These are phyloP conservation scores for Austroboletus rostrupii DNA, from an alignment of 1,284 basidiomycete species.

Conservation along the genomic window DNA sequence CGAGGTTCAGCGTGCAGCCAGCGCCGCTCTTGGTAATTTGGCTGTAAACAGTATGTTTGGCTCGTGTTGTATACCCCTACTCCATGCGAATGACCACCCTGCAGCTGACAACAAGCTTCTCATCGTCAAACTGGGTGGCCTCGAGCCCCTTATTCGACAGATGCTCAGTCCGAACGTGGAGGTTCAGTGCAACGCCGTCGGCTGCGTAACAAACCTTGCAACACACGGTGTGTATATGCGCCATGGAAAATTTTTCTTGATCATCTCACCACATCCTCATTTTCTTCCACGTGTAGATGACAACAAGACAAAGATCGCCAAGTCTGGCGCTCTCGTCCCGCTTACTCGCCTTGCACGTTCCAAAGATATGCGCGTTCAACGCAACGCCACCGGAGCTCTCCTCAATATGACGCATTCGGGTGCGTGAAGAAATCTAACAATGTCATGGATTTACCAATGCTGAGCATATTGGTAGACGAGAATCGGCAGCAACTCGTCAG, in stretches of 20 bases:
- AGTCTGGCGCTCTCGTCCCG: conserved; percentile 96
- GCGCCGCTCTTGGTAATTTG: conserved; percentile 96
- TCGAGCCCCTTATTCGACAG: conserved; percentile 97
- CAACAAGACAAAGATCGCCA: conserved; percentile 99
- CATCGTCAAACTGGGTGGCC: conserved; percentile 96
- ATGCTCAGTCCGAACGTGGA: conserved; percentile 99
- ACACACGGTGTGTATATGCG: conserved; percentile 76
- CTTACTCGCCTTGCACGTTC: conserved; percentile 94
- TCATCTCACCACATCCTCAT: conserved; percentile 5
- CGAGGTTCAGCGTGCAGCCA: conserved; percentile 97
- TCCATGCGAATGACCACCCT: conserved; percentile 19
- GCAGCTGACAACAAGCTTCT: conserved; percentile 98
- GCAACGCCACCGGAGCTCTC: conserved; percentile 96
- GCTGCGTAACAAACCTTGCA: conserved; percentile 98
- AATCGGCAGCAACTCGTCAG: conserved; percentile 98
- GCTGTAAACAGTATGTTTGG: conserved; percentile 89
- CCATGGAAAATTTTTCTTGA: conserved; percentile 9
- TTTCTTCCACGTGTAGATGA: conserved; percentile 60
- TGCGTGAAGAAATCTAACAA: conserved; percentile 34
- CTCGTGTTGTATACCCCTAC: conserved; percentile 18
- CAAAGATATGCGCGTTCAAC: conserved; percentile 98
- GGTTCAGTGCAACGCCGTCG: conserved; percentile 99
- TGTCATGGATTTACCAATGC: conserved; percentile 1
- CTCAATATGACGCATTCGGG: conserved; percentile 99
- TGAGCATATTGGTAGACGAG: conserved; percentile 58